These are phyloP conservation scores for Epithemia pelagica DNA, from an alignment of 108 stramenopile species.

Conservation along the genomic window DNA sequence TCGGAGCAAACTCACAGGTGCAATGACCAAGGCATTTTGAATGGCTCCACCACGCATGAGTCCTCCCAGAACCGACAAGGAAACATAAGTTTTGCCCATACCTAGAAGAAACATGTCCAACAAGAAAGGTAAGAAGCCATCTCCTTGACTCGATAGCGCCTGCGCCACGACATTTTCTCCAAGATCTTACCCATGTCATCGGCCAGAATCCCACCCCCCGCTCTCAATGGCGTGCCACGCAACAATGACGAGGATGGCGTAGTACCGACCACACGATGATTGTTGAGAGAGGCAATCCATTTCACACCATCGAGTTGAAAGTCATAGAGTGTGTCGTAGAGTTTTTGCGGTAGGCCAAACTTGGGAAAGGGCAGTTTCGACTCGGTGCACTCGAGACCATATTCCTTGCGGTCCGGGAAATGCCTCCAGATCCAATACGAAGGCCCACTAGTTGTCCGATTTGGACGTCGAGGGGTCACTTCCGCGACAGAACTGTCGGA, in stretches of 20 bases:
- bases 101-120: not conserved
- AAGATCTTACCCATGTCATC: conserved; percentile 24
- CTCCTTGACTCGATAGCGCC: not conserved
- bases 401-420: too few species aligned
- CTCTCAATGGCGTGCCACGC: conserved; percentile 21
- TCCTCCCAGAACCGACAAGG: conserved; percentile 52
- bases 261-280: too few species aligned
- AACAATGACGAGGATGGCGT: too few species aligned
- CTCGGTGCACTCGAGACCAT: too few species aligned
- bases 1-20: conserved; percentile 60
- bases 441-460: too few species aligned
- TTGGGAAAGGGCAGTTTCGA: too few species aligned
- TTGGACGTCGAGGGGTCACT: too few species aligned
- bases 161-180: not conserved
- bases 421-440: too few species aligned
- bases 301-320: conserved; percentile 85
- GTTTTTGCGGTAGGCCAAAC: conserved; percentile 34
- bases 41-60: conserved; percentile 64
- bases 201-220: conserved; percentile 58
- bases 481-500: too few species aligned
- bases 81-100: conserved; percentile 67
- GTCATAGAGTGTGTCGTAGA: conserved; percentile 60
- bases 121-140: conserved; percentile 6
- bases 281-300: conserved; percentile 87
- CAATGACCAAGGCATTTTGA: conserved; percentile 62